Evolutionary conservation across 1,284 basidiomycete species (phyloP).

Genomic region (Moesziomyces parantarcticus): DNA sequence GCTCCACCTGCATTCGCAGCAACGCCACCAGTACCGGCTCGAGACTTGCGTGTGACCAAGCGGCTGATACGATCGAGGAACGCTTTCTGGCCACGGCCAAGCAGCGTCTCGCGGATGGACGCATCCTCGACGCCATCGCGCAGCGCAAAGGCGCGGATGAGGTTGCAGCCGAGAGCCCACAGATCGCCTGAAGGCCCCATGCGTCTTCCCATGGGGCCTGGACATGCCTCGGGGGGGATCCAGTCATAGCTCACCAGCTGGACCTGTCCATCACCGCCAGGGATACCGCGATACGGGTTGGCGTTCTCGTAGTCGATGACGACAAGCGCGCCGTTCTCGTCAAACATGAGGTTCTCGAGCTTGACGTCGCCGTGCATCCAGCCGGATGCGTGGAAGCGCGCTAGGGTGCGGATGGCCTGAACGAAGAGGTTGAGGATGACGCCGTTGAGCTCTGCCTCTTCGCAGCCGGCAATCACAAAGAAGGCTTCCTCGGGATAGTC

Average conservation of each 20-base stretch:
- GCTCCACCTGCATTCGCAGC: neutral
- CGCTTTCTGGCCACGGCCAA: conserved; percentile 50
- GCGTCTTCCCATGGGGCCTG: conserved; percentile 54
- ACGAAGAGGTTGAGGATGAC: conserved; percentile 60
- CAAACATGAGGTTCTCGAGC: conserved; percentile 66
- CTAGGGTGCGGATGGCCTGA: conserved; percentile 52
- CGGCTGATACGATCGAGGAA: conserved; percentile 50
- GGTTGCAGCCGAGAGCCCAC: conserved; percentile 63
- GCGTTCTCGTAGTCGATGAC: conserved; percentile 67
- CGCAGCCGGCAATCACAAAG: conserved; percentile 65
- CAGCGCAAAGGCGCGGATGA: conserved; percentile 63
- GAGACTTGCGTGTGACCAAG: conserved; percentile 25
- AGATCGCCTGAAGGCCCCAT: conserved; percentile 64
- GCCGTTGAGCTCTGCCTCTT: conserved; percentile 59
- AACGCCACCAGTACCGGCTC: neutral
- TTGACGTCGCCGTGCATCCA: conserved; percentile 68
- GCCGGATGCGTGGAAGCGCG: conserved; percentile 59
- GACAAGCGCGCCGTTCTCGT: conserved; percentile 49
- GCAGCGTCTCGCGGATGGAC: conserved; percentile 51
- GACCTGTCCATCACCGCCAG: conserved; percentile 60
- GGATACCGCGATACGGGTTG: conserved; percentile 61
- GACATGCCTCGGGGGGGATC: conserved; percentile 63
- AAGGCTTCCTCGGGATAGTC: conserved; percentile 67
- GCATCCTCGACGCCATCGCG: conserved; percentile 61
- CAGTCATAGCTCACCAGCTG: conserved; percentile 63